Conservation (phyloP, 805 yeast species). For the Ogataea trehalophila region DNA sequence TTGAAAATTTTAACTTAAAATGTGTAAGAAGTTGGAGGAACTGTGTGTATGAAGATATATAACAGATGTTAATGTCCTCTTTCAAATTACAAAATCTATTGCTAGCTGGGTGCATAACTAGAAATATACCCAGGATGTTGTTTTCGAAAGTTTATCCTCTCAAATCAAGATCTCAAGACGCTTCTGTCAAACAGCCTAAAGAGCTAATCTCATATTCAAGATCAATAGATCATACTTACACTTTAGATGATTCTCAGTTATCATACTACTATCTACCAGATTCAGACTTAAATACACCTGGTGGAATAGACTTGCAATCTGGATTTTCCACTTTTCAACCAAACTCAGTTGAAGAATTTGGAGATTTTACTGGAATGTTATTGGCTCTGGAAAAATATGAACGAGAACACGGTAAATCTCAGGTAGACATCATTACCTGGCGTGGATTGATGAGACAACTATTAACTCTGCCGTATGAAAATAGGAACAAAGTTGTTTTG, state of each 20-base stretch:
- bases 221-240: conserved; percentile 42
- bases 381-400: conserved; percentile 55
- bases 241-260: conserved; percentile 49
- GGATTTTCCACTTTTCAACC: conserved; percentile 59
- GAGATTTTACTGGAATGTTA: conserved; percentile 53
- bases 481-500: conserved; percentile 51
- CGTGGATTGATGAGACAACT: conserved; percentile 79
- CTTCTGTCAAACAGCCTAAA: conserved; percentile 80
- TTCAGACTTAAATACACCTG: conserved; percentile 47
- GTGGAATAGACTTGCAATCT: conserved; percentile 52
- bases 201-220: conserved; percentile 70
- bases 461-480: conserved; percentile 60
- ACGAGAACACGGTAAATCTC: conserved; percentile 34
- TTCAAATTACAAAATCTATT: too few species aligned
- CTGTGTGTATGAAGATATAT: too few species aligned
- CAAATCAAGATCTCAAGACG: conserved; percentile 49
- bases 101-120: neutral
- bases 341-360: conserved; percentile 52
- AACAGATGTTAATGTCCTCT: too few species aligned
- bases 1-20: neutral
- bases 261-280: conserved; percentile 83
- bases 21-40: too few species aligned
- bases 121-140: neutral
- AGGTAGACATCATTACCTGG: conserved; percentile 72
- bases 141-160: conserved; percentile 31